phyloP scores from a whole-genome alignment of 768 basidiomycete species.

The Mycena galericulata region DNA sequence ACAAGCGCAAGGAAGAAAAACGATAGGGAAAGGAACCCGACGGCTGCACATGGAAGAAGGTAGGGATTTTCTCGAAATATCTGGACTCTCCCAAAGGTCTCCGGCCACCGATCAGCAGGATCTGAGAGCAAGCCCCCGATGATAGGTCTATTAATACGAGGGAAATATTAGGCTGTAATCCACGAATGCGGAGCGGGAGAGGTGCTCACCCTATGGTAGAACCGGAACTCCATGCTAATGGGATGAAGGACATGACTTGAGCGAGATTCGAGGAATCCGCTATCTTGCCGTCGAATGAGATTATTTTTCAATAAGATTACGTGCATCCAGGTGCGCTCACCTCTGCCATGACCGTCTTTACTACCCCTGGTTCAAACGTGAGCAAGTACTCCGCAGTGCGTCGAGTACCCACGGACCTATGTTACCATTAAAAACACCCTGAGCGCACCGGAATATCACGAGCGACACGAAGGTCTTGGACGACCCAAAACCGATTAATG shows the following conservation, averaged over 20 bases:
- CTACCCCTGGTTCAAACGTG: constrained; percentile 32
- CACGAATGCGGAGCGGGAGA: no score
- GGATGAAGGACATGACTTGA: constrained; percentile 34
- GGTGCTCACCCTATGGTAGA: constrained; percentile 33
- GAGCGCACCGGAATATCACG: constrained; percentile 39
- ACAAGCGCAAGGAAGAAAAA: constrained; percentile 37
- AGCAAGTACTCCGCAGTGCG: not conserved
- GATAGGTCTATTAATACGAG: constrained; percentile 30
- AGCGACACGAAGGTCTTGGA: constrained; percentile 42
- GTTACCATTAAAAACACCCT: constrained; percentile 46
- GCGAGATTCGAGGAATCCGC: constrained; percentile 37
- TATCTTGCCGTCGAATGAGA: constrained; percentile 19
- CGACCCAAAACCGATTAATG: constrained; percentile 45
- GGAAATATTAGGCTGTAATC: no score
- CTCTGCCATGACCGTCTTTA: constrained; percentile 46
- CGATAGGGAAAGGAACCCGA: constrained; percentile 36
- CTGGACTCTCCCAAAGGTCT: constrained; percentile 35
- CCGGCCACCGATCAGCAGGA: constrained; percentile 41
- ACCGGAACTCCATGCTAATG: constrained; percentile 36
- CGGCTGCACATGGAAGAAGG: constrained; percentile 44
- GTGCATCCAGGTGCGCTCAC: constrained; percentile 19
- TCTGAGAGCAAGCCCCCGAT: constrained; percentile 43
- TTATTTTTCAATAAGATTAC: not conserved
- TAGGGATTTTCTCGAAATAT: constrained; percentile 45
- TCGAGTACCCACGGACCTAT: constrained; percentile 18